Percentiles rank a stretch among this genome's conserved stretches.
Conservation (phyloP, 331 rosid species). For the Arachis monticola region DNA sequence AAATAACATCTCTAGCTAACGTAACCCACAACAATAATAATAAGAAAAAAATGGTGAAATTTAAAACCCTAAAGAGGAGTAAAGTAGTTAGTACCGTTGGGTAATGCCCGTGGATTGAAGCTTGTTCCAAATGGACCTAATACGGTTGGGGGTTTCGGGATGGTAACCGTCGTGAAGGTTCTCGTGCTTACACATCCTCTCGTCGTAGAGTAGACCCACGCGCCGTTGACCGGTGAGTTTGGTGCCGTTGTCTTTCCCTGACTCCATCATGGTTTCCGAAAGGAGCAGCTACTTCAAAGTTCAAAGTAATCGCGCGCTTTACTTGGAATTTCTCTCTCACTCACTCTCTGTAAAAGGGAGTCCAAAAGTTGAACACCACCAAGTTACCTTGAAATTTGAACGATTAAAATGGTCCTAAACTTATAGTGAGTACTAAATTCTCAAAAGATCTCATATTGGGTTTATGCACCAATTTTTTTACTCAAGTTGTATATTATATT, state of each 20-base stretch:
- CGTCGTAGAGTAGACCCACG: conserved; percentile 80
- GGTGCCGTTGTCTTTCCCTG: neutral
- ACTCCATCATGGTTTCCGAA: conserved; percentile 23
- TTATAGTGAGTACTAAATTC: too few relatives aligned
- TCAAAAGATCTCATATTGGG: too few relatives aligned
- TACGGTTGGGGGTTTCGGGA: conserved; percentile 80
- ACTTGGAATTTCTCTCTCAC: neutral
- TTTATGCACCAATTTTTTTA: too few relatives aligned
- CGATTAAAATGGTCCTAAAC: too few relatives aligned
- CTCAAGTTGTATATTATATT: too few relatives aligned
- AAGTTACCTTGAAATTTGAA: neutral
- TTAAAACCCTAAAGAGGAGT: neutral
- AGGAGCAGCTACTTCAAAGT: neutral
- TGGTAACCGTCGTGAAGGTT: conserved; percentile 54
- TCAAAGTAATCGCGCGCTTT: neutral
- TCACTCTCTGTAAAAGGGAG: neutral
- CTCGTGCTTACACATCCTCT: conserved; percentile 77
- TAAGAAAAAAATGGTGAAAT: neutral
- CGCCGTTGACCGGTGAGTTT: conserved; percentile 40
- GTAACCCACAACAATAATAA: neutral
- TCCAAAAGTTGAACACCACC: neutral
- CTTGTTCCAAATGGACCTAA: conserved; percentile 73
- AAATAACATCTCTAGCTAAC: neutral
- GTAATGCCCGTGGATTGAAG: conserved; percentile 61
- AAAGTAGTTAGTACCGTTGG: conserved; percentile 48